Conservation (phyloP, 345 rosid genomes). For the Citrus sp. region DNA sequence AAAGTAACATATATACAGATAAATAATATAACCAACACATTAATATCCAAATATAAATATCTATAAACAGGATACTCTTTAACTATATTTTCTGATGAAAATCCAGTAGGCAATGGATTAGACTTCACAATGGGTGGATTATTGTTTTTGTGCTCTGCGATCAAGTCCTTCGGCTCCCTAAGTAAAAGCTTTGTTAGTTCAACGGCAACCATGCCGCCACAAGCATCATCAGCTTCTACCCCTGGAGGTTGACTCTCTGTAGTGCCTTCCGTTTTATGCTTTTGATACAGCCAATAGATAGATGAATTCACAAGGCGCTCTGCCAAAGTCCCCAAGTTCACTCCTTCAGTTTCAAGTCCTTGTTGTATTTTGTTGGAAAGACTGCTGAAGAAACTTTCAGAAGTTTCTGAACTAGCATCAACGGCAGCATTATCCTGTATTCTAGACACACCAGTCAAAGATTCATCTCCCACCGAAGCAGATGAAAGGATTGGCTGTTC, state of each 20-base stretch:
- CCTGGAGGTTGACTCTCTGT: conserved; percentile 37
- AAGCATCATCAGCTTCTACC: conserved; percentile 25
- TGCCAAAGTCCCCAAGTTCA: conserved; percentile 74
- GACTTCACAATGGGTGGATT: conserved; percentile 30
- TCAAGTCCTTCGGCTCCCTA: conserved; percentile 70
- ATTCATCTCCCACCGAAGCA: conserved; percentile 59
- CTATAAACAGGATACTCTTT: conserved; percentile 74
- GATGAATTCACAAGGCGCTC: conserved; percentile 70
- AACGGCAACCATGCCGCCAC: conserved; percentile 30
- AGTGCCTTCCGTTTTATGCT: conserved; percentile 33
- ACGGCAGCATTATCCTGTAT: conserved; percentile 47
- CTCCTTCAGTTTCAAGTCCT: conserved; percentile 74
- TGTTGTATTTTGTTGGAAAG: conserved; percentile 60
- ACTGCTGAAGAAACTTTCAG: conserved; percentile 52
- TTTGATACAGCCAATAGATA: conserved; percentile 55
- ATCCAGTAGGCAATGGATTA: conserved; percentile 27
- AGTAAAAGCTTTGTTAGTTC: conserved; percentile 58
- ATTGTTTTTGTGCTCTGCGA: conserved; percentile 36
- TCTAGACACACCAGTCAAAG: conserved; percentile 50
- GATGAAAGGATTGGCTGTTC: conserved; percentile 48
- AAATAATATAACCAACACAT: background rate
- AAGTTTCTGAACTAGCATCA: conserved; percentile 42
- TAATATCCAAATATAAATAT: conserved; percentile 1
- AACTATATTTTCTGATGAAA: conserved; percentile 37
- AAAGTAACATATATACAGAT: background rate